A percentile compares a stretch with the other conserved stretches of the same genome.
Evolutionary conservation across 2,329 filamentous ascomycete genomes (phyloP).

Genomic region (Albifimbria verrucaria): DNA sequence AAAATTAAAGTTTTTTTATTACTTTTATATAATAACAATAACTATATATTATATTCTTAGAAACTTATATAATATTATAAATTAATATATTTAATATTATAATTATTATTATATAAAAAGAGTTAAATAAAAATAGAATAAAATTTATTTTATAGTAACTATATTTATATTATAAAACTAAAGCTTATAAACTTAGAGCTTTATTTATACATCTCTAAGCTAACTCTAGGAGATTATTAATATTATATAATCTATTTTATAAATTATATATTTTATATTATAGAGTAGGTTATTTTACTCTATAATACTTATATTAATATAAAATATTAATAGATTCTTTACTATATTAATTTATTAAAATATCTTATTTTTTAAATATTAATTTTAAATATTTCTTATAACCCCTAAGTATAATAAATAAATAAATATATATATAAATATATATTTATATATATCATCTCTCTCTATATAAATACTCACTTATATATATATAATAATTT

Average conservation of each 20-base stretch:
- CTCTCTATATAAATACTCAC: not conserved
- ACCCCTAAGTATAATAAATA: not conserved
- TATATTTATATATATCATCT: not conserved
- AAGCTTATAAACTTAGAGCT: no score
- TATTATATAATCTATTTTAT: not conserved
- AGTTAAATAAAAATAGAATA: not conserved
- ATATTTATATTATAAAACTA: not conserved
- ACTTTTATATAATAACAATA: conserved; percentile 1
- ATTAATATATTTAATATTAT: not conserved
- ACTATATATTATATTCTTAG: not conserved
- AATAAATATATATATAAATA: not conserved
- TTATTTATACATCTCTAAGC: no score
- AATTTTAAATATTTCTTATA: no score
- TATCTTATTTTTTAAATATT: not conserved
- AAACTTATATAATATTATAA: not conserved
- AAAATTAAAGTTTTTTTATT: no score
- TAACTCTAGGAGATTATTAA: no score
- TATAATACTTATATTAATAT: not conserved
- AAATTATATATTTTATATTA: not conserved
- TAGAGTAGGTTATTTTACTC: not conserved
- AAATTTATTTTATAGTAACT: not conserved
- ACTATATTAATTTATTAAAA: not conserved
- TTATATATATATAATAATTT: not conserved
- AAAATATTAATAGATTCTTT: not conserved
- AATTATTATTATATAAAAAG: not conserved